Base-by-base conservation (phyloP, 805 yeast genomes). In the Priceomyces medius region DNA sequence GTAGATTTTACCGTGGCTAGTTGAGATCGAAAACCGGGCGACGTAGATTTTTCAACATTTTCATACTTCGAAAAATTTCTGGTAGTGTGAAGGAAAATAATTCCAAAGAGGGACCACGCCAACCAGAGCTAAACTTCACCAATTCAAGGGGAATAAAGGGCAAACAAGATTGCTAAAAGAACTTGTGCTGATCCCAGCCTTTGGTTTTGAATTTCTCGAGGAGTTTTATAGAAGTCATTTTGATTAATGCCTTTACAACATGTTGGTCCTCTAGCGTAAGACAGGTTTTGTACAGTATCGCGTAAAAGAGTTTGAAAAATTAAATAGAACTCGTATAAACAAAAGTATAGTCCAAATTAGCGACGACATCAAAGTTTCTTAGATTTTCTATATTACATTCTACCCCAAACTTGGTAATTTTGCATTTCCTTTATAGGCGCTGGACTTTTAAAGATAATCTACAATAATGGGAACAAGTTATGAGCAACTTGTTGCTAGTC, bases 401-500 rank as follows among this genome's bases (percentile, higher is more conserved):
- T n/a, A n/a, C n/a, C n/a, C n/a, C n/a, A n/a, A n/a, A 12, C 10
- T 12, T 7, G n/a, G 5, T 6, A 8, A 6, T n/a, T 26, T 26
- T 26, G 12, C 14, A n/a, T 26, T 26, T 5, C n/a, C 29, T 26
- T 26, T 7, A 26, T 5, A 5, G n/a, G 29, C 14, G 29, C 5
- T n/a, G n/a, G 29, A 6, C 4, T 26, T 26, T 26, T 26, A n/a
- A 4, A 26, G 29, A 26, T 26, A 26, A n/a, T 9, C 9, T 26
- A 26, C 7, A 9, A 26, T n/a, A 26, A 42, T 37, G 42, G 26
- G 36, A 13, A 9, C 38, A 16, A 40, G 28, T 12, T 81, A 79
- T 61, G 73, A 72, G 31, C 54, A 71, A 38, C 64, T 81, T 29
- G 90, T 83, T n/a, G 68, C 77, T 44, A 55, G 71, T 19, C 66